Evolutionary conservation across 139 green algal species (phyloP).

Genomic region (Pseudopediastrum boryanum): DNA sequence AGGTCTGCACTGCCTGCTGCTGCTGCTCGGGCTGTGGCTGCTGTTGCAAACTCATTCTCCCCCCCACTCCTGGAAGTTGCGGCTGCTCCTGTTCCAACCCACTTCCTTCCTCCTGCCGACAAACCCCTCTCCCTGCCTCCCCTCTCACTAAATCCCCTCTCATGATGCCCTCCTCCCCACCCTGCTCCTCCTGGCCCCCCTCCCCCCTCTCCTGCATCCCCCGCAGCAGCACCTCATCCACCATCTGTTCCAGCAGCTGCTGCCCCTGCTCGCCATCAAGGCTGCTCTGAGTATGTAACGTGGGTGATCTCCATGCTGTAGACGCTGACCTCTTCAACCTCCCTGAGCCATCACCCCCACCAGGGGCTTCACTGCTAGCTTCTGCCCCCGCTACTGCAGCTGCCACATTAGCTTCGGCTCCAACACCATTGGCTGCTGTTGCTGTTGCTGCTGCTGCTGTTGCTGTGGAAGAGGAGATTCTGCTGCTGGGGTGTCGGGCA

Average conservation of each 20-base stretch:
- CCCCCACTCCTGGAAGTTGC: not conserved
- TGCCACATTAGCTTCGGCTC: not conserved
- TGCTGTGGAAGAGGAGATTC: not conserved
- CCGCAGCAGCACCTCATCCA: not conserved
- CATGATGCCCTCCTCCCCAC: not conserved
- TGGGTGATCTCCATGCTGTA: too few relatives aligned
- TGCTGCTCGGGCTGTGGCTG: not conserved
- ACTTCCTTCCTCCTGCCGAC: not conserved
- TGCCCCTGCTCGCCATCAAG: too few relatives aligned
- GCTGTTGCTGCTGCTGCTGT: conserved; percentile 7
- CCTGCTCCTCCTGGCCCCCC: not conserved
- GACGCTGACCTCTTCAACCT: too few relatives aligned
- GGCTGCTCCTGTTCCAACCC: not conserved
- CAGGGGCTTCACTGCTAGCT: not conserved
- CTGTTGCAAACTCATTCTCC: not conserved
- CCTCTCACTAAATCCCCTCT: not conserved
- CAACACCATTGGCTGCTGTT: not conserved
- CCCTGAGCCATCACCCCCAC: not conserved
- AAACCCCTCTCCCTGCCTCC: not conserved
- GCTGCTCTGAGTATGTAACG: too few relatives aligned
- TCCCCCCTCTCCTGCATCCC: not conserved
- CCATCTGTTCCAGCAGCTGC: not conserved
- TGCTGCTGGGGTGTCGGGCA: not conserved
- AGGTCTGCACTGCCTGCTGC: not conserved
- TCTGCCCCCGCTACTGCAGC: not conserved